A percentile compares a stretch with the other conserved stretches of the same genome.
phyloP scores from a whole-genome alignment of 345 rosid genomes.

The Kandelia obovata region DNA sequence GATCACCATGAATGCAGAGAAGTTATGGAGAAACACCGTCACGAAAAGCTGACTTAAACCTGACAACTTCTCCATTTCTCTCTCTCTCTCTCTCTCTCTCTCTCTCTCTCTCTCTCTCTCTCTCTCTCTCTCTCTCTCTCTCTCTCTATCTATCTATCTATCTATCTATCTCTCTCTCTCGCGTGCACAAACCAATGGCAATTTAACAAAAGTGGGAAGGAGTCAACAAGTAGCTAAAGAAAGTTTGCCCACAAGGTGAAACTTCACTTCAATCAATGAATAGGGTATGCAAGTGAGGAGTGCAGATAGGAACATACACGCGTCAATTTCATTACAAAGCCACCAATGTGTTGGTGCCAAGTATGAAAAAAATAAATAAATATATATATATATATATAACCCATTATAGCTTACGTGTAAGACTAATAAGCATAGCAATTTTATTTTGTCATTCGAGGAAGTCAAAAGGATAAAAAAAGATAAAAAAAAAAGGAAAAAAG shows the following conservation, averaged over 20 bases:
- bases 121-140: slow-evolving; percentile 16
- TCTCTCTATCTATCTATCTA: background rate
- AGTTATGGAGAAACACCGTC: slow-evolving; percentile 44
- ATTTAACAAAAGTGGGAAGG: background rate
- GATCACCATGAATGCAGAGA: slow-evolving; percentile 47
- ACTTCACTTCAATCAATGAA: slow-evolving; percentile 9
- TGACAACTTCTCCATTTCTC: slow-evolving; percentile 26
- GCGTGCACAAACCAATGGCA: too few relatives aligned
- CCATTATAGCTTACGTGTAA: too few relatives aligned
- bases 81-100: slow-evolving; percentile 19
- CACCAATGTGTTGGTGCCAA: background rate
- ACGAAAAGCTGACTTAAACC: slow-evolving; percentile 47
- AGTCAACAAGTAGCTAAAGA: background rate
- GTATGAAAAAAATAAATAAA: too few relatives aligned
- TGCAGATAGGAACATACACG: background rate
- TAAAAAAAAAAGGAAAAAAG: too few relatives aligned
- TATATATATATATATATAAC: too few relatives aligned
- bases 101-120: background rate
- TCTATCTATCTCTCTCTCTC: background rate
- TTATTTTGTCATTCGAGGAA: too few relatives aligned
- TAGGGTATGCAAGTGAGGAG: slow-evolving; percentile 14
- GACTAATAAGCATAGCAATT: too few relatives aligned
- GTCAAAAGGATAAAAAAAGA: too few relatives aligned
- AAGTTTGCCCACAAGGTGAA: background rate
- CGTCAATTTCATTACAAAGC: background rate